Percentiles rank a stretch among this genome's conserved stretches.
These are phyloP conservation scores for Candida insectorum DNA, from an alignment of 805 yeast species.

Conservation along the genomic window DNA sequence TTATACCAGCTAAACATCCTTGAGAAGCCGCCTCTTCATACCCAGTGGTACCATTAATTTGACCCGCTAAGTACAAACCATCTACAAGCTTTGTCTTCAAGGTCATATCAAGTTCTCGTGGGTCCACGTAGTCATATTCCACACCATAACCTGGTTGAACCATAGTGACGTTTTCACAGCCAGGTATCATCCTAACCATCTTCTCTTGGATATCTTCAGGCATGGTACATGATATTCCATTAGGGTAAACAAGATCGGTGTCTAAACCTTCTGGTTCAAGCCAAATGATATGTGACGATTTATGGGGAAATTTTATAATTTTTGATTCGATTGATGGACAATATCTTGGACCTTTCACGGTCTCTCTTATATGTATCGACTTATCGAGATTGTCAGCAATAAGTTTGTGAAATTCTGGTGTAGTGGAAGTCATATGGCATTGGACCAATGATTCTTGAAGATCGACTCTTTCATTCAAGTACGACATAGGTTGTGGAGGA, in stretches of 20 bases:
- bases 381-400: constrained; percentile 69
- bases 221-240: constrained; percentile 94
- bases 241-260: constrained; percentile 87
- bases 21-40: constrained; percentile 99
- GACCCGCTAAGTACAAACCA: constrained; percentile 91
- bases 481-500: constrained; percentile 90
- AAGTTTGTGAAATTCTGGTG: constrained; percentile 66
- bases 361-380: constrained; percentile 87
- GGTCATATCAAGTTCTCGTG: constrained; percentile 74
- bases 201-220: constrained; percentile 86
- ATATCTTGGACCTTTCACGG: constrained; percentile 94
- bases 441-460: constrained; percentile 55
- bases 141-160: constrained; percentile 98
- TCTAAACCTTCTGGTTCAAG: constrained; percentile 94
- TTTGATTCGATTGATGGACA: constrained; percentile 97
- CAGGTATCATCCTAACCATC: constrained; percentile 76
- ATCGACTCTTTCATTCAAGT: constrained; percentile 63
- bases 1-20: constrained; percentile 92
- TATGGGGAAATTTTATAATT: constrained; percentile 74
- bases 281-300: constrained; percentile 81
- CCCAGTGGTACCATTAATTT: constrained; percentile 97
- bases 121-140: constrained; percentile 94
- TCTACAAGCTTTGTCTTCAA: constrained; percentile 76
- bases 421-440: constrained; percentile 80
- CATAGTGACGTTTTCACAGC: constrained; percentile 85